Base-by-base conservation (phyloP, 2,329 filamentous ascomycete genomes). In the Didymella pomorum region DNA sequence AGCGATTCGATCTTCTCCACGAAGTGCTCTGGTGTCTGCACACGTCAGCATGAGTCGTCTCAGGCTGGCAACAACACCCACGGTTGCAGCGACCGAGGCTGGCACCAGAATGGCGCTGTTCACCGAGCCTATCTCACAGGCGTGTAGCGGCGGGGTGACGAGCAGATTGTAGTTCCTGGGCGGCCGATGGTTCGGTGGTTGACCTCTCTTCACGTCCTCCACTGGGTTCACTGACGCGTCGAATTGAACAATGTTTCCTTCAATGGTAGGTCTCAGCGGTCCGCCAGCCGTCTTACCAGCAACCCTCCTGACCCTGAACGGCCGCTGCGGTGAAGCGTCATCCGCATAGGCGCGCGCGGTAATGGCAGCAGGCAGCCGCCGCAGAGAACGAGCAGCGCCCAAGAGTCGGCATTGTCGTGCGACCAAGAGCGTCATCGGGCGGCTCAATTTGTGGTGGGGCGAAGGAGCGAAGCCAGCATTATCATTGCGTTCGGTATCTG, bases 41-140 rank as follows among this genome's bases (percentile, higher is more conserved):
- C 12, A n/a, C 10, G 20, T 71, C 21, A 70, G 66, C 41, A 16
- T 14, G 23, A n/a, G 35, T 7, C 2, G 3, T 29, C 28, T 3
- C 26, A 2, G 16, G 18, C 18, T 14, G 6, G 37, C 46, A 29
- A n/a, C 28, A 2, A 10, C 41, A 58, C 65, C 58, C 46, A 76
- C 73, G 33, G 64, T 60, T 28, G 59, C 52, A 3, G 60, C 37
- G n/a, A 71, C 49, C 16, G 68, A 69, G 12, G 61, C 53, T 3
- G 74, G 71, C 25, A 76, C 66, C 44, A 76, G 60, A 39, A 71
- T 71, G 46, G 65, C 69, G 39, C 71, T 69, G 47, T 69, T 48
- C 39, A 50, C 39, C 18, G 44, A 33, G 12, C 31, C 37, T 12
- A 41, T 39, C 1, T 41, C 39, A 31, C 49, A 39, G 12, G 45